Base-by-base conservation (phyloP, 345 rosid species). In the Linum tenue region DNA sequence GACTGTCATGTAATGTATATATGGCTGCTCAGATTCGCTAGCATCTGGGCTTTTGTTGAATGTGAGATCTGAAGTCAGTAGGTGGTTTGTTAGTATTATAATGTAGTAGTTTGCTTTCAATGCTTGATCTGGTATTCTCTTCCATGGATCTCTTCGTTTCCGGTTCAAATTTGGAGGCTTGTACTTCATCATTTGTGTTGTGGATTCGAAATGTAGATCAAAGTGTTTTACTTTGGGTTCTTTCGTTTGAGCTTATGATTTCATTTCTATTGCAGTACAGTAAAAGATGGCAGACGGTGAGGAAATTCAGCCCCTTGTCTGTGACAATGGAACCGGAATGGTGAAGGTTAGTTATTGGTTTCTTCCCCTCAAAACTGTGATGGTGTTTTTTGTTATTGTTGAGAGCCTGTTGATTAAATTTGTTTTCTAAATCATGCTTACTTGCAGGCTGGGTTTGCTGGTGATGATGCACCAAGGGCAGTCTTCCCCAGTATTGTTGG, bases 231-330 rank as follows among this genome's bases (percentile, higher is more conserved):
- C 15, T 40, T 4, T 8, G 5, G 39, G 36, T 70, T 42, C 15
- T 22, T 22, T 48, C 2, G 53, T 9, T 3, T 5, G 9, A 3
- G 14, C 53, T 1, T 48, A 5, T 48, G 53, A 15, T 15, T 48
- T 43, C 1, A 2, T 43, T 43, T 2, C 6, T 43, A 9, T 62
- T 35, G 60, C 74, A 73, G 22, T 36, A 1, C 69, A 39, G 69
- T 79, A 65, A 66, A 77, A 86, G 67, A 91, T 91, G 98, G 98
- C 96, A 3, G 98, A 91, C 59, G 82, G 82, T 14, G 97, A 91
- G 85, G 97, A 91, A 66, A 91, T 91, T 73, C 90, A 85, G 72
- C 90, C 90, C 67, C 87, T 85, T 2, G 90, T 85, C 9, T 85
- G 90, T 5, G 90, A 85, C 82, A 85, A 85, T 81, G 89, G 89